These are phyloP conservation scores for Dalbergia cultrata DNA, from an alignment of 306 rosid genomes.

Conservation along the genomic window DNA sequence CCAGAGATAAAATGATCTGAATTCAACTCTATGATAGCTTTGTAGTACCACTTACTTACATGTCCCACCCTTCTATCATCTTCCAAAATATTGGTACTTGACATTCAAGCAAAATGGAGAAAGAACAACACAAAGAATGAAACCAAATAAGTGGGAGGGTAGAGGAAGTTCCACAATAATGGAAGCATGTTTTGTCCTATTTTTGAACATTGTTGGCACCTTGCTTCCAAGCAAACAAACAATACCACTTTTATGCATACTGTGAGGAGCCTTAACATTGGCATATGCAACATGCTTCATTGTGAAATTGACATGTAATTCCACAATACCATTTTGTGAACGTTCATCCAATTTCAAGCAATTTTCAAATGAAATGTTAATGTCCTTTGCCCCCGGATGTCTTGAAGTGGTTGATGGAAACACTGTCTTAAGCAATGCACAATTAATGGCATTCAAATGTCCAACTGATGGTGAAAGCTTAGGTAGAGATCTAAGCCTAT, in stretches of 20 bases:
- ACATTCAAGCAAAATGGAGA: background rate
- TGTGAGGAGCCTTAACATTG: background rate
- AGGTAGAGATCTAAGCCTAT: conserved; percentile 26
- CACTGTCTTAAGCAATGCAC: background rate
- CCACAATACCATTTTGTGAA: background rate
- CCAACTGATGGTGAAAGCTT: conserved; percentile 23
- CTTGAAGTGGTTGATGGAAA: background rate
- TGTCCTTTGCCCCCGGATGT: background rate
- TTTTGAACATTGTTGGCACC: conserved; percentile 15
- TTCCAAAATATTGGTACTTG: conserved; percentile 2
- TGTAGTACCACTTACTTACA: background rate
- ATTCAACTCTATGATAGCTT: background rate
- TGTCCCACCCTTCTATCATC: conserved; percentile 4
- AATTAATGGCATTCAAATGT: conserved; percentile 11
- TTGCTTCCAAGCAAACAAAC: conserved; percentile 40
- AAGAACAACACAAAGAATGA: conserved; percentile 37
- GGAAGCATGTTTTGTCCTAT: background rate
- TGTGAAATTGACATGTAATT: background rate
- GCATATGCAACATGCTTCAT: background rate
- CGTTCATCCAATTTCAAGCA: conserved; percentile 23
- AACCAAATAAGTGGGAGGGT: conserved; percentile 2
- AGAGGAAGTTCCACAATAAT: conserved; percentile 13
- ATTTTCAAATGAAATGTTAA: conserved; percentile 13
- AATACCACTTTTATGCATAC: background rate
- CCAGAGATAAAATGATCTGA: conserved; percentile 38